Base-by-base conservation (phyloP, 2,329 filamentous ascomycete genomes). In the Nigrospora sphaerica region DNA sequence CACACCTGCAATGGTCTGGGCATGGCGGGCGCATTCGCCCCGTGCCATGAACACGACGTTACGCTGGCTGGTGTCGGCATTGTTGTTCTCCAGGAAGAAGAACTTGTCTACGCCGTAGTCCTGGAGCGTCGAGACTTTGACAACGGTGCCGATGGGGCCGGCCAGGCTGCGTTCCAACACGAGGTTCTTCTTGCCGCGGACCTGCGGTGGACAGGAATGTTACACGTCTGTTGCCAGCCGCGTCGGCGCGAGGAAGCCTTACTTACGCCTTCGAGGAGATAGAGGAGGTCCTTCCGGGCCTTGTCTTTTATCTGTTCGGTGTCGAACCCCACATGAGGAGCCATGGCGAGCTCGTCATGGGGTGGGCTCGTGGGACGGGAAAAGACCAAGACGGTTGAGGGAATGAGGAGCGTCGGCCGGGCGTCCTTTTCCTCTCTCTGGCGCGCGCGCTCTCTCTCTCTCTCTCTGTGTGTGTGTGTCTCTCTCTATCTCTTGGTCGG, bases 21-120 rank as follows among this genome's bases (percentile, higher is more conserved):
- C 85, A 61, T 93, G 86, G 54, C 80, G 86, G 47, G 87, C 85
- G 64, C 88, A 92, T 69, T 97, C 93, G 52, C 90, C 92, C 60
- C 91, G 80, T 16, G 90, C 87, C 56, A 98, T 80, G 70, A 97
- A 98, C 55, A 98, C 80, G 52, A 98, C 82, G 74, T 96, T 98
- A 61, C 88, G 84, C 70, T 97, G 93, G 60, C 86, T 95, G 16
- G 89, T 87, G 67, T 97, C 92, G 65, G 90, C 85, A 68, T 98
- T 97, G 61, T 86, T 81, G 68, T 96, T 97, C 67, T 98, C 93
- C 40, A 98, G 75, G 61, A 96, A 86, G 73, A 97, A 98, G 55
- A 96, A 88, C 67, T 95, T 95, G 67, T 97, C 91, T 56, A 98
- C 91, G 31, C 95, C 95, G 71, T 97, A 96, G 61, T 98, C 93